phyloP scores from a whole-genome alignment of 805 yeast genomes.

The Brettanomyces anomalus region DNA sequence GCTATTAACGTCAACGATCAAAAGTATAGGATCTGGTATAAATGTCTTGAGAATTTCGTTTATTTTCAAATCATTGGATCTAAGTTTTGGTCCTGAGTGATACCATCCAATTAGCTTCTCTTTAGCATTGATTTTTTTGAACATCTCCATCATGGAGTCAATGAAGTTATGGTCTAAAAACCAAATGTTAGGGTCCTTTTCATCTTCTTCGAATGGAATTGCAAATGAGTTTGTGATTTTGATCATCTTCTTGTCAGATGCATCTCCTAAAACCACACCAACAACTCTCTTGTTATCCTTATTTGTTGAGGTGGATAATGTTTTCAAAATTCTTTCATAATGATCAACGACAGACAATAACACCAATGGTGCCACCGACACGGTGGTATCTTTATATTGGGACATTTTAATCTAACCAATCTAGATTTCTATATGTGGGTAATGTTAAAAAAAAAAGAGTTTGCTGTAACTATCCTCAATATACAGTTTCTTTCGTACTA shows the following conservation, averaged over 20 bases:
- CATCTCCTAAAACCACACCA: constrained; percentile 90
- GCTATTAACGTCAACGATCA: constrained; percentile 89
- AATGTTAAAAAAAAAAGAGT: too few species aligned
- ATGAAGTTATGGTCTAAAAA: constrained; percentile 94
- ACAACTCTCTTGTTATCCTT: constrained; percentile 66
- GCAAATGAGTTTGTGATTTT: constrained; percentile 91
- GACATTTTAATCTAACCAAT: constrained; percentile 6
- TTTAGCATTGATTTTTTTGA: constrained; percentile 93
- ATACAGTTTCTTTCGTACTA: too few species aligned
- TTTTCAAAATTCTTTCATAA: constrained; percentile 67
- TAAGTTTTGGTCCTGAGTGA: constrained; percentile 92
- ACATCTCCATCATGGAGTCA: constrained; percentile 96
- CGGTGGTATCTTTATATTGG: constrained; percentile 36
- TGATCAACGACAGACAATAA: constrained; percentile 92
- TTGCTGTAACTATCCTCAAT: too few species aligned
- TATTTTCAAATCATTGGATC: constrained; percentile 80
- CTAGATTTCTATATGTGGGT: too few species aligned
- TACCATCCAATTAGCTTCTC: constrained; percentile 98
- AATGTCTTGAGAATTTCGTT: constrained; percentile 84
- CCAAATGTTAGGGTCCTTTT: constrained; percentile 86
- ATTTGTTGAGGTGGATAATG: constrained; percentile 26
- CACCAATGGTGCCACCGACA: constrained; percentile 92
- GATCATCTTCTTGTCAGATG: constrained; percentile 35
- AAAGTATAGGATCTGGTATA: constrained; percentile 68
- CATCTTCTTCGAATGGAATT: constrained; percentile 97